Evolutionary conservation across 2,329 filamentous ascomycete species (phyloP).

Genomic region (Phaeomoniella chlamydospora): DNA sequence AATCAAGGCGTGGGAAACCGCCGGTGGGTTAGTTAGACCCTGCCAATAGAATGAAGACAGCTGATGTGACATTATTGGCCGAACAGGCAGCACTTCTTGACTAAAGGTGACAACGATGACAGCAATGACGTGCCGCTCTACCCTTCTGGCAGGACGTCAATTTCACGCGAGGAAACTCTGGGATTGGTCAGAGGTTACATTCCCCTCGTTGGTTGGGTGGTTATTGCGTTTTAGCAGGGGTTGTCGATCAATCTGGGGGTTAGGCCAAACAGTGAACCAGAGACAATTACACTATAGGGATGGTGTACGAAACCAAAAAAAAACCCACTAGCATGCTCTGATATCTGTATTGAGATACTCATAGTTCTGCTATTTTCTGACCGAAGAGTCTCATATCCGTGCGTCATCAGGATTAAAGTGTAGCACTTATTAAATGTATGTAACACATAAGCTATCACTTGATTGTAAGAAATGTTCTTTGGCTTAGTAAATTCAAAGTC

Average conservation of each 20-base stretch:
- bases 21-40: no score
- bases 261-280: no score
- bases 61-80: background rate
- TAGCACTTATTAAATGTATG: no score
- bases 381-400: background rate
- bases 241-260: no score
- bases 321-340: background rate
- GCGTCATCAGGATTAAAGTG: background rate
- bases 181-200: conserved; percentile 1
- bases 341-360: background rate
- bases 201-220: conserved; percentile 1
- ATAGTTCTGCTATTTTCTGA: background rate
- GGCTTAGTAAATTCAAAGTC: no score
- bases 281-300: no score
- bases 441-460: no score
- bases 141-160: background rate
- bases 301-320: background rate
- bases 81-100: conserved; percentile 1
- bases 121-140: background rate
- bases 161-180: background rate
- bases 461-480: no score
- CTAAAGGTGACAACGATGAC: conserved; percentile 1
- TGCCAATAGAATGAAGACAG: background rate
- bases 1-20: conserved; percentile 2
- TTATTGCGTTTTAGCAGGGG: background rate